These are phyloP conservation scores for Geotrichum europaeum DNA, from an alignment of 1,139 yeast species.

Conservation along the genomic window DNA sequence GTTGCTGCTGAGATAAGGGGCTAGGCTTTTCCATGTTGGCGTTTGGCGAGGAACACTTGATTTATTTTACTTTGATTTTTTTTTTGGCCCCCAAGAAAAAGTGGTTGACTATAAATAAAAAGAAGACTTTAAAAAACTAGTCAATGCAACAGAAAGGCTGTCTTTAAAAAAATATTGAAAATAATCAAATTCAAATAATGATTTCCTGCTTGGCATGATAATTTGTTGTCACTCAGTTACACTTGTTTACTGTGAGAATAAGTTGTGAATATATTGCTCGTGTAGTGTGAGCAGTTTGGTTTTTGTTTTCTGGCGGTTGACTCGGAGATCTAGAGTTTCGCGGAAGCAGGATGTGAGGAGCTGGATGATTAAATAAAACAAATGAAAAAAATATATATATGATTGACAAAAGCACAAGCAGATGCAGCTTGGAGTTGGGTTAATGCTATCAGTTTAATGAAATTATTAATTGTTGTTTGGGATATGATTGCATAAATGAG, in stretches of 20 bases:
- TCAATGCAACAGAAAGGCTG: not conserved
- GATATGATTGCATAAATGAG: not conserved
- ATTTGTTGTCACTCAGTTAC: not conserved
- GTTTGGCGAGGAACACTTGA: not conserved
- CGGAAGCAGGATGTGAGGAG: not conserved
- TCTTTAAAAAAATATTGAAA: not conserved
- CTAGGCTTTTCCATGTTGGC: not conserved
- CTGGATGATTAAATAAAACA: not conserved
- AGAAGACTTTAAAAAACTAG: not conserved
- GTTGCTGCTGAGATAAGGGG: not conserved
- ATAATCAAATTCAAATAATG: too few relatives aligned
- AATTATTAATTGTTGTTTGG: not conserved
- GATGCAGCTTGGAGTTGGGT: not conserved
- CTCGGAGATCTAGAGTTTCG: not conserved
- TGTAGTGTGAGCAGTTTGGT: not conserved
- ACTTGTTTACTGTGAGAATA: not conserved
- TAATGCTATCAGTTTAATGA: not conserved
- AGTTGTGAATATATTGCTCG: not conserved
- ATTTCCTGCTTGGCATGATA: not conserved
- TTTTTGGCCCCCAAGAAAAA: not conserved
- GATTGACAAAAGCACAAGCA: not conserved
- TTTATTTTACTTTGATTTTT: not conserved
- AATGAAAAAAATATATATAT: not conserved
- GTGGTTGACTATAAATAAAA: not conserved
- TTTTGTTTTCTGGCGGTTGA: not conserved